phyloP scores from a whole-genome alignment of 108 stramenopile genomes.

The Cyclotella sp. region DNA sequence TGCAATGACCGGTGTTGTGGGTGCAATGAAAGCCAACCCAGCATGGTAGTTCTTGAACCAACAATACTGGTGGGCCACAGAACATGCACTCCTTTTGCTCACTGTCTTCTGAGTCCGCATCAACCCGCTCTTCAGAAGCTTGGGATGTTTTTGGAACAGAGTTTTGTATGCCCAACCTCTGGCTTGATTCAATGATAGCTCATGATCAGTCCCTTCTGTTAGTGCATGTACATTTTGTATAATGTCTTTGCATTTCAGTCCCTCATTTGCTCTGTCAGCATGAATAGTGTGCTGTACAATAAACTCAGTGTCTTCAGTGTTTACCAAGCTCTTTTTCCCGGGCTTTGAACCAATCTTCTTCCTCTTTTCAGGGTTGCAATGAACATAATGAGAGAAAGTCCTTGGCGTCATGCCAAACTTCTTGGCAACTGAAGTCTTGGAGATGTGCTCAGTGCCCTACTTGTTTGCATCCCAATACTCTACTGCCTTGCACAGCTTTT shows the following conservation, averaged over 20 bases:
- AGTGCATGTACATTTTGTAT: not conserved
- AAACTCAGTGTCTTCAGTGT: not conserved
- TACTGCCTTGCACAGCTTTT: not conserved
- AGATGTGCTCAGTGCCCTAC: not conserved
- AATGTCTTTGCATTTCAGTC: not conserved
- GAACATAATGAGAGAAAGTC: not conserved
- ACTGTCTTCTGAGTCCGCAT: constrained; percentile 25
- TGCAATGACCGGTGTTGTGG: constrained; percentile 24
- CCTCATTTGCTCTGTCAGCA: not conserved
- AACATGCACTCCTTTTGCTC: constrained; percentile 13
- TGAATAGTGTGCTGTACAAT: not conserved
- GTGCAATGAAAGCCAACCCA: not conserved
- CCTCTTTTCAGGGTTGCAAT: not conserved
- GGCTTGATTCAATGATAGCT: not conserved
- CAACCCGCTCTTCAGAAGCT: not conserved
- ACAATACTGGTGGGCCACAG: constrained; percentile 29
- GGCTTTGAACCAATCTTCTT: not conserved
- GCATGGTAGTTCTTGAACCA: constrained; percentile 31
- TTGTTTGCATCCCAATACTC: not conserved
- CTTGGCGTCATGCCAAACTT: not conserved
- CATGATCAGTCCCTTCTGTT: not conserved
- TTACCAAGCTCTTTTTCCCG: not conserved
- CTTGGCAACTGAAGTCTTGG: too few relatives aligned
- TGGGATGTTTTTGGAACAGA: not conserved
- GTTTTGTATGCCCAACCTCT: not conserved